These are phyloP conservation scores for Amyloporia xantha DNA, from an alignment of 768 basidiomycete species.

Conservation along the genomic window DNA sequence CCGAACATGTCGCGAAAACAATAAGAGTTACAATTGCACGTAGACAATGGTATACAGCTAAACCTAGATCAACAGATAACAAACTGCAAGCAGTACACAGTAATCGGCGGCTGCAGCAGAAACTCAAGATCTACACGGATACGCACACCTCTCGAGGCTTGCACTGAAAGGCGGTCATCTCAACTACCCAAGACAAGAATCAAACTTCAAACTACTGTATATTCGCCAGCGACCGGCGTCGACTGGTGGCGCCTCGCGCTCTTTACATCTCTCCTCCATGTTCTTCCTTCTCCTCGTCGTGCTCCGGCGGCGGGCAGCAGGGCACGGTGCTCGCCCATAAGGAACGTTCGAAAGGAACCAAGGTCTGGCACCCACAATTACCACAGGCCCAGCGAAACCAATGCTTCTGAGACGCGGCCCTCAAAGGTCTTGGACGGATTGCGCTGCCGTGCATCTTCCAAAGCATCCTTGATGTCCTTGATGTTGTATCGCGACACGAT, in stretches of 20 bases:
- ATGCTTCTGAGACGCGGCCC: slow-evolving; percentile 21
- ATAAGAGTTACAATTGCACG: no score
- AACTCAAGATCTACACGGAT: no score
- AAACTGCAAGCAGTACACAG: no score
- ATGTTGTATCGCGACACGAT: slow-evolving; percentile 13
- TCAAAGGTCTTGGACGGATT: slow-evolving; percentile 19
- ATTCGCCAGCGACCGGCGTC: neutral
- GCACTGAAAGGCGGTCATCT: neutral
- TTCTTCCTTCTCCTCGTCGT: neutral
- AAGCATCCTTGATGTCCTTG: slow-evolving; percentile 18
- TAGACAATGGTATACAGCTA: no score
- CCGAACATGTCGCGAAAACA: no score
- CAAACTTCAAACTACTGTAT: neutral
- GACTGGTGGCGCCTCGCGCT: slow-evolving; percentile 19
- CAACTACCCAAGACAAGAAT: neutral
- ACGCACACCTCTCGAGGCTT: neutral
- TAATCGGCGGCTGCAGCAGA: no score
- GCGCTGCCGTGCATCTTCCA: slow-evolving; percentile 22
- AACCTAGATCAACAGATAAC: no score
- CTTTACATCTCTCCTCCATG: slow-evolving; percentile 15
- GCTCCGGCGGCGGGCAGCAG: neutral
- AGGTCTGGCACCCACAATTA: neutral
- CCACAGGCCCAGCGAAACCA: slow-evolving; percentile 20
- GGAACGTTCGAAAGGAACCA: neutral
- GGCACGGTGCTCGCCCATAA: neutral